phyloP scores from a whole-genome alignment of 2,329 filamentous ascomycete genomes.

The Cytospora paraplurivora region DNA sequence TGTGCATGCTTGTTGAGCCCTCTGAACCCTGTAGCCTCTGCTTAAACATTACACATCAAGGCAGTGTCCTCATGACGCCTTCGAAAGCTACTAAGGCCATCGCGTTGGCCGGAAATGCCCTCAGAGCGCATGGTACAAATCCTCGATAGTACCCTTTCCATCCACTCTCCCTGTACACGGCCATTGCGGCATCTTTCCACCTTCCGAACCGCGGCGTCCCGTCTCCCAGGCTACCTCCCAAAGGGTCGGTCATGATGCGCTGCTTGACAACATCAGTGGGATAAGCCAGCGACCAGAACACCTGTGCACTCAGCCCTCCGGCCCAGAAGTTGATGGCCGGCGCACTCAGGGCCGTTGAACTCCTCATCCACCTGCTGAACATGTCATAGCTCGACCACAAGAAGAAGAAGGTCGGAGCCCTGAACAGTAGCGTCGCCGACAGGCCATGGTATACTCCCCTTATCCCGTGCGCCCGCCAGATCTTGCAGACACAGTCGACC shows the following conservation, averaged over 20 bases:
- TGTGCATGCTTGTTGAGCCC: not conserved
- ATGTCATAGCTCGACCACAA: constrained; percentile 98
- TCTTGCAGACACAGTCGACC: constrained; percentile 77
- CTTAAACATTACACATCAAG: constrained; percentile 35
- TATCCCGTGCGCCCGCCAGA: constrained; percentile 72
- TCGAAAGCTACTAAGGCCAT: constrained; percentile 94
- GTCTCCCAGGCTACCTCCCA: constrained; percentile 70
- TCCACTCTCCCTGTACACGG: constrained; percentile 77
- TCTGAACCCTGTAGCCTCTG: not conserved
- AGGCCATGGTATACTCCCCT: constrained; percentile 84
- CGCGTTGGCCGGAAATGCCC: constrained; percentile 94
- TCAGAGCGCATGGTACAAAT: constrained; percentile 88
- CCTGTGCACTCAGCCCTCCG: constrained; percentile 85
- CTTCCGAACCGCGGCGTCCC: constrained; percentile 67
- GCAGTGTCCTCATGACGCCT: constrained; percentile 75
- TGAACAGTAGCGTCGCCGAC: constrained; percentile 81
- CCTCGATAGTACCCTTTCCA: constrained; percentile 87
- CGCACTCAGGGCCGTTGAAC: constrained; percentile 69
- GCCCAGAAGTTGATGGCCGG: constrained; percentile 97
- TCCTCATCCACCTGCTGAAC: constrained; percentile 68
- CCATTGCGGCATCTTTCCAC: constrained; percentile 79
- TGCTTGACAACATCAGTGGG: constrained; percentile 95
- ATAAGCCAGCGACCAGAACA: constrained; percentile 93
- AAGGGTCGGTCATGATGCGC: constrained; percentile 91
- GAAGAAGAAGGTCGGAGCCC: constrained; percentile 85